Evolutionary conservation across 2,329 filamentous ascomycete genomes (phyloP).

Genomic region (Fusarium foetens): DNA sequence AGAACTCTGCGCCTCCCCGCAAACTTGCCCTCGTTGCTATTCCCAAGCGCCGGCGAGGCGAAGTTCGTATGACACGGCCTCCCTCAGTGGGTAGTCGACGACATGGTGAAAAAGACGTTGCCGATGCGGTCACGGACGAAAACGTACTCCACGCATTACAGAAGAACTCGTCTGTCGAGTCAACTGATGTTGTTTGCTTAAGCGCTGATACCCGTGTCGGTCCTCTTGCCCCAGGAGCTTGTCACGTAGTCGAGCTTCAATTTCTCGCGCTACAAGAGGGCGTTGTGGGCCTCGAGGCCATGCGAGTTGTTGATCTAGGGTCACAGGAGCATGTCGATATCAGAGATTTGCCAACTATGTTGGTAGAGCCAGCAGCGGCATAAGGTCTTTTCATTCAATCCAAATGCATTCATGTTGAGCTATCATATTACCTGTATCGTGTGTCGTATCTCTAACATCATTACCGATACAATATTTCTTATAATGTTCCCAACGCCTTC

Average conservation of each 20-base stretch:
- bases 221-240: constrained; percentile 75
- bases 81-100: constrained; percentile 59
- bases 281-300: constrained; percentile 75
- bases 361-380: constrained; percentile 58
- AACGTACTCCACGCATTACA: constrained; percentile 78
- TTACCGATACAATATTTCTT: constrained; percentile 36
- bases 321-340: constrained; percentile 83
- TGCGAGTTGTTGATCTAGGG: constrained; percentile 77
- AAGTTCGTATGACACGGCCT: constrained; percentile 62
- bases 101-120: constrained; percentile 56
- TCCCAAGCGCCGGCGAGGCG: constrained; percentile 70
- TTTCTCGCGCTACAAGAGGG: constrained; percentile 76
- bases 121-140: constrained; percentile 77
- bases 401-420: constrained; percentile 5
- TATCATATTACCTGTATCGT: constrained; percentile 34
- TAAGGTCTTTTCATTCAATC: constrained; percentile 21
- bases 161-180: constrained; percentile 70
- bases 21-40: constrained; percentile 77
- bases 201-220: constrained; percentile 80
- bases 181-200: constrained; percentile 76
- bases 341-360: constrained; percentile 75
- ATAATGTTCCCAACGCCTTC: constrained; percentile 37
- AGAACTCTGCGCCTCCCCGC: constrained; percentile 58
- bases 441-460: constrained; percentile 39
- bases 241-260: constrained; percentile 77